Percentiles rank a stretch among this genome's conserved stretches.
Evolutionary conservation across 345 rosid genomes (phyloP).

Genomic region (Sapria himalayana): DNA sequence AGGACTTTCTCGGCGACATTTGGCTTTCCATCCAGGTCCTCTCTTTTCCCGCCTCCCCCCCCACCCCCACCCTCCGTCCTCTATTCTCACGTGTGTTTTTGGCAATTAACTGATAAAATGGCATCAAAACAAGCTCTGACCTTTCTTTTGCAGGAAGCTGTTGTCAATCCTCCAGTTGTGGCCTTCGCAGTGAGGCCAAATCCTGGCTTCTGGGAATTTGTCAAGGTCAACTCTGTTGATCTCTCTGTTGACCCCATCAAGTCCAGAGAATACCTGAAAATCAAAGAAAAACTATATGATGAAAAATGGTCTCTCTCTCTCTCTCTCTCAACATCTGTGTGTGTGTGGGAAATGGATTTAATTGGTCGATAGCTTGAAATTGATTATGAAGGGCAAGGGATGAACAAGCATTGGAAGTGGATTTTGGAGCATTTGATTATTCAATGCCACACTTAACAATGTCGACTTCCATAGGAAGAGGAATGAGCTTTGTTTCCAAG

Average conservation of each 20-base stretch:
- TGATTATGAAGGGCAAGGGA: constrained; percentile 51
- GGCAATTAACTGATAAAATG: neutral
- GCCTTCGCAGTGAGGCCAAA: constrained; percentile 46
- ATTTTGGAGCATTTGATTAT: constrained; percentile 55
- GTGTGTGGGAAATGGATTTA: too few relatives aligned
- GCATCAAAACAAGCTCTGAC: too few relatives aligned
- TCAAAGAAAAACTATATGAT: constrained; percentile 40
- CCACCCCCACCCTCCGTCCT: neutral
- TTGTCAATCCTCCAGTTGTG: constrained; percentile 39
- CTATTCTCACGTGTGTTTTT: neutral
- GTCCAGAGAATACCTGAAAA: constrained; percentile 31
- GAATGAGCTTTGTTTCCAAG: constrained; percentile 26
- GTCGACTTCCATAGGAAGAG: constrained; percentile 53
- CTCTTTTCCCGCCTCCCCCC: neutral
- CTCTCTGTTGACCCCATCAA: constrained; percentile 28
- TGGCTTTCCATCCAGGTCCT: constrained; percentile 39
- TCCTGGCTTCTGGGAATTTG: constrained; percentile 56
- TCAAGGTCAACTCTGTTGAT: constrained; percentile 30
- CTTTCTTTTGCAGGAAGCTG: constrained; percentile 34
- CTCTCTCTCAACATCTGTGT: neutral
- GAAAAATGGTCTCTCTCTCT: constrained; percentile 20
- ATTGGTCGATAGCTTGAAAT: neutral
- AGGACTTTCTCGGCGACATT: constrained; percentile 33
- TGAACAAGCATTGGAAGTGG: constrained; percentile 45
- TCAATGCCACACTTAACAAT: constrained; percentile 26